Conservation (phyloP, 352 stramenopile species). For the Elongisporangium senticosum region DNA sequence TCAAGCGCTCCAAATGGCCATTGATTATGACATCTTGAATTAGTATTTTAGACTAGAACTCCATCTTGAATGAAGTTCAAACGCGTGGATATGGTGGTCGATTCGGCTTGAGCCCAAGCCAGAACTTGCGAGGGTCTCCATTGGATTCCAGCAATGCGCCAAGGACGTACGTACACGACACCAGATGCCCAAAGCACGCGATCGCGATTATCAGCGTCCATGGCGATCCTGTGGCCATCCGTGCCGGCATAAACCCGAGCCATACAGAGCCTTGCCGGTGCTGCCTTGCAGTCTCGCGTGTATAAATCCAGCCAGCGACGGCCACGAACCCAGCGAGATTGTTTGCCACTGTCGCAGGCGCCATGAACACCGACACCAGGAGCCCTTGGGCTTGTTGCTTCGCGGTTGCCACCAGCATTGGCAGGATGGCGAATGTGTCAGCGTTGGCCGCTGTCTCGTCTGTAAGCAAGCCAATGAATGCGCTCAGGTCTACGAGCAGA, state of each 20-base stretch:
- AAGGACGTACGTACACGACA: slow-evolving; percentile 61
- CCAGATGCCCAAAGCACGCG: slow-evolving; percentile 48
- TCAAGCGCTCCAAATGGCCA: background rate
- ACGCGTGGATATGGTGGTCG: slow-evolving; percentile 14
- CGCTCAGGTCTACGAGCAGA: slow-evolving; percentile 55
- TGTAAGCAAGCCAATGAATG: slow-evolving; percentile 22
- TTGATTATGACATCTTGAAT: slow-evolving; percentile 2
- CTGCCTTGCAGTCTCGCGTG: slow-evolving; percentile 19
- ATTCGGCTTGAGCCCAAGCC: slow-evolving; percentile 34
- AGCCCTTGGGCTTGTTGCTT: background rate
- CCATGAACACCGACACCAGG: slow-evolving; percentile 11
- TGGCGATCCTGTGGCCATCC: background rate
- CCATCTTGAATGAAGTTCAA: slow-evolving; percentile 10
- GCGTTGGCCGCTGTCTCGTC: slow-evolving; percentile 2
- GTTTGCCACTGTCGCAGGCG: slow-evolving; percentile 31
- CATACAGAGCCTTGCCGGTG: slow-evolving; percentile 3
- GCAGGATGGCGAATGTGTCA: slow-evolving; percentile 36
- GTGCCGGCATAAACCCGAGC: background rate
- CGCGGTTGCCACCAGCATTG: slow-evolving; percentile 7
- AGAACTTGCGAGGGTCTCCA: slow-evolving; percentile 59
- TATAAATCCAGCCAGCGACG: slow-evolving; percentile 50
- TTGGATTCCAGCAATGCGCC: slow-evolving; percentile 68
- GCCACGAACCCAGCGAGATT: slow-evolving; percentile 40
- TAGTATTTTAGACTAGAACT: background rate
- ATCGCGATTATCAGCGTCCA: slow-evolving; percentile 18